A percentile compares a stretch with the other conserved stretches of the same genome.
These are phyloP conservation scores for Lachancea dasiensis DNA, from an alignment of 805 yeast species.

Conservation along the genomic window DNA sequence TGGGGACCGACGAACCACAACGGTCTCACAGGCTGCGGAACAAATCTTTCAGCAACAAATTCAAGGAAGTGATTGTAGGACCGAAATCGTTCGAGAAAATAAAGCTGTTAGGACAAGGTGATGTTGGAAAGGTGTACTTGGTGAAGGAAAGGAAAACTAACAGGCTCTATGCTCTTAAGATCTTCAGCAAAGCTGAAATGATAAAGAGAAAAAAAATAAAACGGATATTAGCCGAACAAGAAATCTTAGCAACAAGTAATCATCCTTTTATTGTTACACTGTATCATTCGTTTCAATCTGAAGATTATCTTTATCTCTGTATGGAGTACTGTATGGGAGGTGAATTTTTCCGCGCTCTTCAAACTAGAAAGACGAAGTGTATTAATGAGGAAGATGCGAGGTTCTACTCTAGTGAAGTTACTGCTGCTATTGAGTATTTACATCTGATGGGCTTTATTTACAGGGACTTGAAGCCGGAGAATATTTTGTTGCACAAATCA, in stretches of 20 bases:
- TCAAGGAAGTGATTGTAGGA: conserved; percentile 71
- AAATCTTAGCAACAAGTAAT: conserved; percentile 87
- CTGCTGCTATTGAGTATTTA: conserved; percentile 91
- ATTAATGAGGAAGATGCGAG: conserved; percentile 83
- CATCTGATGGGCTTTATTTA: conserved; percentile 97
- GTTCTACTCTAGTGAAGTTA: conserved; percentile 94
- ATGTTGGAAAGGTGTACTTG: conserved; percentile 92
- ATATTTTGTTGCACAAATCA: conserved; percentile 86
- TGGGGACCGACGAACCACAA: conserved; percentile 17
- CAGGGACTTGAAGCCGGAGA: conserved; percentile 95
- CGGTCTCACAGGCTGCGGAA: conserved; percentile 36
- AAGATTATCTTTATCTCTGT: conserved; percentile 83
- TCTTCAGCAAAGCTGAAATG: conserved; percentile 87
- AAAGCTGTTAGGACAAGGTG: conserved; percentile 91
- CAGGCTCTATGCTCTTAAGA: conserved; percentile 86
- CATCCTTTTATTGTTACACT: conserved; percentile 97
- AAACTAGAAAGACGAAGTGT: conserved; percentile 81
- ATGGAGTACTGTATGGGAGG: conserved; percentile 99
- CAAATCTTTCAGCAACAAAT: conserved; percentile 57
- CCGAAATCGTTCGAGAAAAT: conserved; percentile 86
- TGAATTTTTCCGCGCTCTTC: conserved; percentile 93
- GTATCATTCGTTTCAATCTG: conserved; percentile 94
- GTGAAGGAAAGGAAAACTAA: conserved; percentile 77
- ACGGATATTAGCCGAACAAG: conserved; percentile 94
- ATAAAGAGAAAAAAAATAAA: conserved; percentile 90